These are phyloP conservation scores for Hemerocallis citrina DNA, from an alignment of 106 monocot genomes.

Conservation along the genomic window DNA sequence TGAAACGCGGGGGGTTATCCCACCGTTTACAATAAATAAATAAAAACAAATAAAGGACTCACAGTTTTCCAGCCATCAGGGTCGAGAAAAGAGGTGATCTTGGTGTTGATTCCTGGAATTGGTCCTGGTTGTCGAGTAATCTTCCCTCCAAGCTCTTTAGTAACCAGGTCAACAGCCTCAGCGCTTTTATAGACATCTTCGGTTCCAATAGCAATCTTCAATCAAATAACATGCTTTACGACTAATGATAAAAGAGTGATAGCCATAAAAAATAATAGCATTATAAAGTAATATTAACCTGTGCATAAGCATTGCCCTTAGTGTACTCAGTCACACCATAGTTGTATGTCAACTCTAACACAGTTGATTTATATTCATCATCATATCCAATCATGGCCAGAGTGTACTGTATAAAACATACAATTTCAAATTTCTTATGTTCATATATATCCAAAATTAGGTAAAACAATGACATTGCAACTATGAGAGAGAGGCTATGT, in stretches of 20 bases:
- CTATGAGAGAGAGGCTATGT: too few relatives aligned
- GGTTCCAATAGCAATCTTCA: slow-evolving; percentile 76
- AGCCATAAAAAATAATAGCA: background rate
- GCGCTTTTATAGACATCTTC: slow-evolving; percentile 93
- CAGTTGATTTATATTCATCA: slow-evolving; percentile 77
- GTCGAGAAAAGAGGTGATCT: slow-evolving; percentile 87
- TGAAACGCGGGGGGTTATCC: too few relatives aligned
- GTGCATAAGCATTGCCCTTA: slow-evolving; percentile 98
- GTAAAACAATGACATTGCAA: too few relatives aligned
- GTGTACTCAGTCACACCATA: slow-evolving; percentile 88
- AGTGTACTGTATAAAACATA: slow-evolving; percentile 47
- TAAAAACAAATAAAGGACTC: slow-evolving; percentile 11
- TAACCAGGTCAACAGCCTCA: slow-evolving; percentile 52
- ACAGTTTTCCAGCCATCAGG: slow-evolving; percentile 99
- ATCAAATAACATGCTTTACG: background rate
- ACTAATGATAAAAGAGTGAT: background rate
- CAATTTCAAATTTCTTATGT: background rate
- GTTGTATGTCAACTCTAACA: slow-evolving; percentile 91
- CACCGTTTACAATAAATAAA: too few relatives aligned
- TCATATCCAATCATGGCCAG: slow-evolving; percentile 94
- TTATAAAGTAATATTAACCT: slow-evolving; percentile 30
- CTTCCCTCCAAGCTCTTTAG: slow-evolving; percentile 89
- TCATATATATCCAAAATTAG: background rate
- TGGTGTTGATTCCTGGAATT: slow-evolving; percentile 89
- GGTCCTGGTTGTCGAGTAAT: slow-evolving; percentile 96